Evolutionary conservation across 441 rosid genomes (phyloP).

Genomic region (Populus hybrid): DNA sequence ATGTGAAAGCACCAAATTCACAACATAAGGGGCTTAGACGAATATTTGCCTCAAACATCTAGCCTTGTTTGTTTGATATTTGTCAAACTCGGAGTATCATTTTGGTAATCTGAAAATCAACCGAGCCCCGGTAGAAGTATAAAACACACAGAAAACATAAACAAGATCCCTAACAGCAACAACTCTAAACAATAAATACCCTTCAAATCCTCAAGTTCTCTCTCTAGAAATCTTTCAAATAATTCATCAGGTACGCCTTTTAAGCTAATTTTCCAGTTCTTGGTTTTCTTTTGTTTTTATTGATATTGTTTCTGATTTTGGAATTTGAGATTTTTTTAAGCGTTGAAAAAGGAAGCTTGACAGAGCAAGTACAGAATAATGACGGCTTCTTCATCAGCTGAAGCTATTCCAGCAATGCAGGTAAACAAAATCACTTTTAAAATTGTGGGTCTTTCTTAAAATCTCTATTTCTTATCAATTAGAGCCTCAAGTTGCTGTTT

Average conservation of each 20-base stretch:
- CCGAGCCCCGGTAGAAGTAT: background rate
- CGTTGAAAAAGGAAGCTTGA: background rate
- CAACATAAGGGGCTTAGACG: too few species aligned
- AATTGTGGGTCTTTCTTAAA: background rate
- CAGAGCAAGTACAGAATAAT: background rate
- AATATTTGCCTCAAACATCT: too few species aligned
- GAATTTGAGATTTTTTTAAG: background rate
- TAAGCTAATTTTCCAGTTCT: background rate
- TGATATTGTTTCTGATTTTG: background rate
- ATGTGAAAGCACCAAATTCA: too few species aligned
- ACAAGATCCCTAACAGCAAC: background rate
- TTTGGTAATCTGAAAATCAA: background rate
- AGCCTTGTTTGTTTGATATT: too few species aligned
- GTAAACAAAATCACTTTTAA: constrained; percentile 9
- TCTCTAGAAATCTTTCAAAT: background rate
- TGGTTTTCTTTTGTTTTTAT: background rate
- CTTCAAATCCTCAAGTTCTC: background rate
- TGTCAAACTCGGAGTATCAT: background rate
- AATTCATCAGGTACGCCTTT: background rate
- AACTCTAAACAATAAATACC: background rate
- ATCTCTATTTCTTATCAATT: background rate
- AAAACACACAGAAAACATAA: background rate
- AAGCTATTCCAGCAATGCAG: constrained; percentile 37
- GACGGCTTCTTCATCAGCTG: constrained; percentile 36
- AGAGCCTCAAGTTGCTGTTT: background rate